Percentiles rank a stretch among this genome's conserved stretches.
phyloP scores from a whole-genome alignment of 1,139 yeast genomes.

The Hanseniaspora gamundiae region DNA sequence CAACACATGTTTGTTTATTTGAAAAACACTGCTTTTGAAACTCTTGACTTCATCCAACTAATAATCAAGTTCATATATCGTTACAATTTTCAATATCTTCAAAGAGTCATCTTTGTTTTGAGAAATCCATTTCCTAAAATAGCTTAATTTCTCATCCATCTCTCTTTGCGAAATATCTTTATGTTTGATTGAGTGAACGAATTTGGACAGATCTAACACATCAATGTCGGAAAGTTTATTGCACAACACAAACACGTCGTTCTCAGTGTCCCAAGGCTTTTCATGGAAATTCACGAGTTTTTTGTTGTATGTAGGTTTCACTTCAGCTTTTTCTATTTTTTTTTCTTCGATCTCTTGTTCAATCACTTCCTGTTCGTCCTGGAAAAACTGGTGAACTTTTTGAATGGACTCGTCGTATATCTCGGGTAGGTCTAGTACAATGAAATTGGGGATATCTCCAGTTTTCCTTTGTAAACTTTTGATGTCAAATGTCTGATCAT shows the following conservation, averaged over 20 bases:
- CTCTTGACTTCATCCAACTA: not conserved
- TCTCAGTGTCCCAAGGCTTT: not conserved
- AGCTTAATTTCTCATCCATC: not conserved
- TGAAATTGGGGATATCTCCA: not conserved
- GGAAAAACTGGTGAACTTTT: not conserved
- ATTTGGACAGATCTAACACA: not conserved
- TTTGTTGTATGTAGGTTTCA: not conserved
- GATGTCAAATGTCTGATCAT: not conserved
- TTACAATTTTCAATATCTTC: not conserved
- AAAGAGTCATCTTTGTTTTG: not conserved
- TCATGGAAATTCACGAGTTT: not conserved
- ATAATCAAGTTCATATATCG: not conserved
- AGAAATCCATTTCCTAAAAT: not conserved
- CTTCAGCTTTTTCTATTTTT: not conserved
- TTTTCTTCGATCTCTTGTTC: not conserved
- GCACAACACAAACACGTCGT: not conserved
- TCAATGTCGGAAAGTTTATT: not conserved
- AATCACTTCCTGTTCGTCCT: not conserved
- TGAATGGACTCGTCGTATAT: not conserved
- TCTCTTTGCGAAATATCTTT: not conserved
- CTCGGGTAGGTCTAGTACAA: not conserved
- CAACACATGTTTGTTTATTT: not conserved
- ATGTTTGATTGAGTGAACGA: not conserved
- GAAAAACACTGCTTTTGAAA: not conserved
- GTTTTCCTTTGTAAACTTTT: not conserved